phyloP scores from a whole-genome alignment of 106 monocot species.

The Iris macrosiphon region DNA sequence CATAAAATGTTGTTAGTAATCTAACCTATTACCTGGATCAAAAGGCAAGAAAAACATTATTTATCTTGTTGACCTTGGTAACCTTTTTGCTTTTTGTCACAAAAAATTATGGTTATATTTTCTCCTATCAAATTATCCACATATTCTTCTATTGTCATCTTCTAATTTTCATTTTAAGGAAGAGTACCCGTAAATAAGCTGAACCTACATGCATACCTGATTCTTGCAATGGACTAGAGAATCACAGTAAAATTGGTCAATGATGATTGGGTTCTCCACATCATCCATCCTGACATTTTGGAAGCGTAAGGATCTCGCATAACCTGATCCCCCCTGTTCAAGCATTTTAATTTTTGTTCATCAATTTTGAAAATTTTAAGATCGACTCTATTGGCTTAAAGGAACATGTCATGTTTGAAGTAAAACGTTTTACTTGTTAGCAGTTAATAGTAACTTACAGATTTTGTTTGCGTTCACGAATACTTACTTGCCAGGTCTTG shows the following conservation, averaged over 20 bases:
- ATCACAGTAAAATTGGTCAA: constrained; percentile 95
- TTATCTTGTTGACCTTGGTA: too few relatives aligned
- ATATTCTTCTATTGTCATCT: too few relatives aligned
- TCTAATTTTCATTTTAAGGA: too few relatives aligned
- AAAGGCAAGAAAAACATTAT: too few relatives aligned
- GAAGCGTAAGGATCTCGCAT: constrained; percentile 56
- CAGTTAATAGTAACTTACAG: not conserved
- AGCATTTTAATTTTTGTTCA: not conserved
- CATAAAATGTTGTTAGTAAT: too few relatives aligned
- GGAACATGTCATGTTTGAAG: too few relatives aligned
- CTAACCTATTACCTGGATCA: too few relatives aligned
- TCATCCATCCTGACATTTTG: constrained; percentile 66
- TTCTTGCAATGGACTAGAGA: constrained; percentile 53
- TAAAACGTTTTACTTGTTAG: too few relatives aligned
- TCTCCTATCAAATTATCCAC: too few relatives aligned
- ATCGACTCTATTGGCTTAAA: not conserved
- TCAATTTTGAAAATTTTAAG: not conserved
- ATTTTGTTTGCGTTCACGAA: not conserved
- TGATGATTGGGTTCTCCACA: constrained; percentile 88
- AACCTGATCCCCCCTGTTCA: constrained; percentile 83
- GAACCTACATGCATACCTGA: constrained; percentile 40
- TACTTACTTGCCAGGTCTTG: constrained; percentile 92
- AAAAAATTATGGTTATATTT: too few relatives aligned
- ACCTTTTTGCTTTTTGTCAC: too few relatives aligned
- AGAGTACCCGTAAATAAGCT: too few relatives aligned